These are phyloP conservation scores for Coriaria nepalensis DNA, from an alignment of 306 rosid species.

Conservation along the genomic window DNA sequence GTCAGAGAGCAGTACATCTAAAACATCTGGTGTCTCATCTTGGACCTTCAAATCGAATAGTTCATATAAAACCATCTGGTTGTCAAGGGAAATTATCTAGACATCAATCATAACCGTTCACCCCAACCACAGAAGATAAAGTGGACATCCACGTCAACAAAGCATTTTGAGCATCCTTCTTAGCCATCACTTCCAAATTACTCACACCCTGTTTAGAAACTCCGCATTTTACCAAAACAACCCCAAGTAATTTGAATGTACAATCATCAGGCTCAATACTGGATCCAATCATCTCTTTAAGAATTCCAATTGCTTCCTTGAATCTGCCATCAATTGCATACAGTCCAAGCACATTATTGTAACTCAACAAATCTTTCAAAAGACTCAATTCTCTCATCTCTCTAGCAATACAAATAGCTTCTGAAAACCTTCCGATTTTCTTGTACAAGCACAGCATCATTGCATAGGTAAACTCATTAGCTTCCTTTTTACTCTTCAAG, in stretches of 20 bases:
- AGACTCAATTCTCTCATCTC: constrained; percentile 46
- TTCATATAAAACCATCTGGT: too few species aligned
- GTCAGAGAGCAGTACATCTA: too few species aligned
- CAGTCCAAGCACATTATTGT: constrained; percentile 52
- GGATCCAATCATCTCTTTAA: constrained; percentile 45
- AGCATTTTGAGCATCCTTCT: constrained; percentile 35
- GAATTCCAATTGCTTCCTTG: constrained; percentile 42
- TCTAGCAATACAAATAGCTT: constrained; percentile 43
- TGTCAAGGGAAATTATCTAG: constrained; percentile 9
- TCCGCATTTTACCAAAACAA: constrained; percentile 46
- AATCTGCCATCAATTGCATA: constrained; percentile 45
- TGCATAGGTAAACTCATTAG: constrained; percentile 68
- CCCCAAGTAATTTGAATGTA: constrained; percentile 59
- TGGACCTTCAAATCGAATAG: too few species aligned
- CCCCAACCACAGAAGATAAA: constrained; percentile 45
- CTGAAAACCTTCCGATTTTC: constrained; percentile 54
- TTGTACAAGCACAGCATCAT: constrained; percentile 85
- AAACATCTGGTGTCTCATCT: too few species aligned
- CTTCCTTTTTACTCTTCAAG: constrained; percentile 37
- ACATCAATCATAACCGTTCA: constrained; percentile 22
- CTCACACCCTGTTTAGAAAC: constrained; percentile 55
- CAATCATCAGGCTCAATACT: constrained; percentile 47
- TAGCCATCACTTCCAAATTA: constrained; percentile 42
- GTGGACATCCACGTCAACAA: constrained; percentile 48
- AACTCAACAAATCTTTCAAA: constrained; percentile 46